Evolutionary conservation across 2,329 filamentous ascomycete genomes (phyloP).

Genomic region (Grosmannia huntii): DNA sequence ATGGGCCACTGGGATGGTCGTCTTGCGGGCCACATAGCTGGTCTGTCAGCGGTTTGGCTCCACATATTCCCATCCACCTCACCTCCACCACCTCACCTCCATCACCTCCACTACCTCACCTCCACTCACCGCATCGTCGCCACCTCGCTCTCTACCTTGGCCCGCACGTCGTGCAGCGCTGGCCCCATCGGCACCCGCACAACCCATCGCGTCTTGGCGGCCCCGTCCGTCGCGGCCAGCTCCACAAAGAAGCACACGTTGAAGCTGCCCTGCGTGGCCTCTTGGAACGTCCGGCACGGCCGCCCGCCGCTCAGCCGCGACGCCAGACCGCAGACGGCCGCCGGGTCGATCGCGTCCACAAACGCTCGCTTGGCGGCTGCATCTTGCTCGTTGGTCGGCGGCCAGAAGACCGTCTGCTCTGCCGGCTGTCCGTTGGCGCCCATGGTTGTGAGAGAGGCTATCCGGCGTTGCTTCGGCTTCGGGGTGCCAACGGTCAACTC

Average conservation of each 20-base stretch:
- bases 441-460: neutral
- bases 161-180: slow-evolving; percentile 12
- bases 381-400: neutral
- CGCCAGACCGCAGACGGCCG: slow-evolving; percentile 1
- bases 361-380: neutral
- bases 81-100: slow-evolving; percentile 1
- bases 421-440: neutral
- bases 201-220: slow-evolving; percentile 8
- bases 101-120: neutral
- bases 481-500: too few species aligned
- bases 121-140: slow-evolving; percentile 11
- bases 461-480: neutral
- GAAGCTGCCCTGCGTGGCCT: slow-evolving; percentile 1
- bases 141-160: slow-evolving; percentile 17
- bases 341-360: neutral
- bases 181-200: slow-evolving; percentile 16
- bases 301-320: neutral
- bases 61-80: neutral
- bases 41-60: neutral
- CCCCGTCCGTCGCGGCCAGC: neutral
- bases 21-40: slow-evolving; percentile 14
- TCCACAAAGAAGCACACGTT: slow-evolving; percentile 8
- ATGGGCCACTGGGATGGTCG: slow-evolving; percentile 14
- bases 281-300: neutral
- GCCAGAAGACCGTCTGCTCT: neutral